Percentiles rank a stretch among this genome's conserved stretches.
Conservation (phyloP, 73 alveolate genomes). For the Diophrys sp. region DNA sequence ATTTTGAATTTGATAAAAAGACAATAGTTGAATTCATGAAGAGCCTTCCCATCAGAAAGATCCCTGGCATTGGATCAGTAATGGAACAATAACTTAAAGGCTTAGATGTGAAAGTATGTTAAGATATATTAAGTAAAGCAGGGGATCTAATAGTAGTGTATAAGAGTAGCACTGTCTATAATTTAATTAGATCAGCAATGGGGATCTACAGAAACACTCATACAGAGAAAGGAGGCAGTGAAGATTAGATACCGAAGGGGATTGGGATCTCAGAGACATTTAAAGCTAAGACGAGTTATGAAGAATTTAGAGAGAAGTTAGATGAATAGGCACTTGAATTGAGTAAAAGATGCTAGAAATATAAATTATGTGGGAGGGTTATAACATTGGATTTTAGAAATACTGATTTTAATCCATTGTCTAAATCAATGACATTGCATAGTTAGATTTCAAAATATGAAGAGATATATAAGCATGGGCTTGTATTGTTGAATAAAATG, state of each 20-base stretch:
- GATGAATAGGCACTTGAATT: constrained; percentile 20
- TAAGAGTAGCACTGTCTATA: constrained; percentile 47
- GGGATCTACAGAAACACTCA: constrained; percentile 72
- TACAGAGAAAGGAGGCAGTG: constrained; percentile 61
- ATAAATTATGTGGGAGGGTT: constrained; percentile 30
- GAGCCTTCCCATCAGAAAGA: constrained; percentile 76
- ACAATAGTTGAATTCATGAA: constrained; percentile 68
- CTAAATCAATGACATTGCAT: constrained; percentile 14
- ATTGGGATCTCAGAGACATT: constrained; percentile 55
- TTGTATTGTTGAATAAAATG: constrained; percentile 5
- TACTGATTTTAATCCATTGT: neutral
- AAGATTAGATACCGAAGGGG: constrained; percentile 44
- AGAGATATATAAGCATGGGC: constrained; percentile 8
- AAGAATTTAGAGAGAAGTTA: constrained; percentile 25
- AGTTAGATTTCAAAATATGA: constrained; percentile 11
- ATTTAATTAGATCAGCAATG: constrained; percentile 51
- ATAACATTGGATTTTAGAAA: constrained; percentile 21
- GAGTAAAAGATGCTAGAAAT: constrained; percentile 4
- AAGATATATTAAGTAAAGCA: constrained; percentile 62
- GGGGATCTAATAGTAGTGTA: constrained; percentile 52
- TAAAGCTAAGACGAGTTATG: constrained; percentile 12
- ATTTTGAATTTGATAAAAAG: constrained; percentile 67
- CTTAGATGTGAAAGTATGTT: constrained; percentile 63
- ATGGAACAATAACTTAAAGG: constrained; percentile 63
- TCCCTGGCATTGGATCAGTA: constrained; percentile 94